A percentile compares a stretch with the other conserved stretches of the same genome.
phyloP scores from a whole-genome alignment of 2,329 filamentous ascomycete species.

The Trichoderma breve region DNA sequence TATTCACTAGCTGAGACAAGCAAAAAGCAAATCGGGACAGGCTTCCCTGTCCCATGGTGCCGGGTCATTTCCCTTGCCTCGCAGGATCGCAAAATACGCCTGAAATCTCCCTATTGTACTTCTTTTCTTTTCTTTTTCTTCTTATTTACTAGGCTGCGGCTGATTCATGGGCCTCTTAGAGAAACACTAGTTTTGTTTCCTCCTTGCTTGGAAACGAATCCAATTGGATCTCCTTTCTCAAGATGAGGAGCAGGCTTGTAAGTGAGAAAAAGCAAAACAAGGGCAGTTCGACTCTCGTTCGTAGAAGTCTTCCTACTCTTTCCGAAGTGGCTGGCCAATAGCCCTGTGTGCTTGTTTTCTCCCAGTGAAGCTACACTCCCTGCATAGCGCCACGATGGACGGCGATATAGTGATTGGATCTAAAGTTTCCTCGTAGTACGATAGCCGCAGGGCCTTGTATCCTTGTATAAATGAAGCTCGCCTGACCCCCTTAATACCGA shows the following conservation, averaged over 20 bases:
- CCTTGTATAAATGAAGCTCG: background rate
- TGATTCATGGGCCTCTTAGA: background rate
- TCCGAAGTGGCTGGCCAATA: background rate
- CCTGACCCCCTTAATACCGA: background rate
- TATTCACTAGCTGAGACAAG: background rate
- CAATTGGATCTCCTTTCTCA: background rate
- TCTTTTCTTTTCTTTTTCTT: background rate
- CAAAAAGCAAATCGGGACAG: background rate
- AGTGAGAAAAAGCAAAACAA: background rate
- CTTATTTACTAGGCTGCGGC: background rate
- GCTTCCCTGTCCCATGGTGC: background rate
- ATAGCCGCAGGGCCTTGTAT: background rate
- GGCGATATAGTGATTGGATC: background rate
- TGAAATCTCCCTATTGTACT: background rate
- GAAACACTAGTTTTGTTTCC: background rate
- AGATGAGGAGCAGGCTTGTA: background rate
- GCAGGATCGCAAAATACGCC: background rate
- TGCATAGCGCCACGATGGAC: background rate
- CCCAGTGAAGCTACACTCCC: background rate
- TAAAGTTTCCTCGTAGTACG: background rate
- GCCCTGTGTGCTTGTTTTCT: background rate
- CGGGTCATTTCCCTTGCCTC: background rate
- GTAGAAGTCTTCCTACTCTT: background rate
- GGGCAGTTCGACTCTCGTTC: background rate
- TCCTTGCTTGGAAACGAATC: background rate